phyloP scores from a whole-genome alignment of 768 basidiomycete genomes.

The Guyanaporus albipodus region DNA sequence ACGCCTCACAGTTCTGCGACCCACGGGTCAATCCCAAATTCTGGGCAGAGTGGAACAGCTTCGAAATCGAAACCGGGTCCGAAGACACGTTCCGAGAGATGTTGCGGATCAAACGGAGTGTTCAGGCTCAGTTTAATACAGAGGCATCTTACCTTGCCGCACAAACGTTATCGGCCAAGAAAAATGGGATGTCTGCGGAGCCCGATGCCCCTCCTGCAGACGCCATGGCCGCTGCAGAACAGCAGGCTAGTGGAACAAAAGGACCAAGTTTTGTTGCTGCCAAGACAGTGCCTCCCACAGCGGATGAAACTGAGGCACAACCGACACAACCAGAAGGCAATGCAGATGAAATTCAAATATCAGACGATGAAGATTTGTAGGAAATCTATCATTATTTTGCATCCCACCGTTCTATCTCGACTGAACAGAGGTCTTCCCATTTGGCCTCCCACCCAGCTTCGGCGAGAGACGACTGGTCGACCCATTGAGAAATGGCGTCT shows the following conservation, averaged over 20 bases:
- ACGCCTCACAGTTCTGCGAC: slow-evolving; percentile 98
- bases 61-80: slow-evolving; percentile 97
- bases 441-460: slow-evolving; percentile 64
- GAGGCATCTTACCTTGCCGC: slow-evolving; percentile 92
- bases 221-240: slow-evolving; percentile 86
- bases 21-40: slow-evolving; percentile 88
- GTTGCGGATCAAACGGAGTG: slow-evolving; percentile 94
- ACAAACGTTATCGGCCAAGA: slow-evolving; percentile 72
- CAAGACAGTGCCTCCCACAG: slow-evolving; percentile 42
- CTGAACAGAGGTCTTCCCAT: slow-evolving; percentile 77
- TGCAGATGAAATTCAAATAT: slow-evolving; percentile 84
- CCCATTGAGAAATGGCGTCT: slow-evolving; percentile 60
- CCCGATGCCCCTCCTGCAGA: slow-evolving; percentile 48
- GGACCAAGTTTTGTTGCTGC: slow-evolving; percentile 80
- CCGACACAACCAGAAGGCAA: slow-evolving; percentile 41
- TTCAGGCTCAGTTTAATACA: slow-evolving; percentile 98
- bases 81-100: slow-evolving; percentile 98
- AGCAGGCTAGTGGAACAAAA: slow-evolving; percentile 50
- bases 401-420: slow-evolving; percentile 75
- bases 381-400: slow-evolving; percentile 24
- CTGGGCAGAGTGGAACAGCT: slow-evolving; percentile 96
- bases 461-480: slow-evolving; percentile 61
- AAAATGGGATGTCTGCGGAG: slow-evolving; percentile 48
- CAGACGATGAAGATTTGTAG: slow-evolving; percentile 73
- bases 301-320: slow-evolving; percentile 37